Base-by-base conservation (phyloP, 1,284 basidiomycete genomes). In the Boletus smithii region DNA sequence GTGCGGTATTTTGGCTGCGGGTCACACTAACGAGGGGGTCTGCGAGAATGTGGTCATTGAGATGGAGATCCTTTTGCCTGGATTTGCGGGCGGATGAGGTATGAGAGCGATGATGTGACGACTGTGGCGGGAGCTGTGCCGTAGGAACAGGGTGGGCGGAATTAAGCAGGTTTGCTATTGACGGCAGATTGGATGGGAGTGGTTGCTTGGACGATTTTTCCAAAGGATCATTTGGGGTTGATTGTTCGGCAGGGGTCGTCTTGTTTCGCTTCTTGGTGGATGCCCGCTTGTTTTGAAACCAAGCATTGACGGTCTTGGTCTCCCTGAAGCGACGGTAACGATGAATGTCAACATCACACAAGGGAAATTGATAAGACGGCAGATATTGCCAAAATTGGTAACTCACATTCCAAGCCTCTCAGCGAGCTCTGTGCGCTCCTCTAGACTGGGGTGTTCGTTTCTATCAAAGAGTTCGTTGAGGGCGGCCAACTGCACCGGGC, bases 271-370 rank as follows among this genome's bases (percentile, higher is more conserved):
- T 88, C 76, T 87, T 88, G 57, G 79, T 81, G 18, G 86, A 87
- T 13, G 85, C 86, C 48, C 85, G 77, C 73, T 87, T 88, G 65
- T 88, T 88, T 68, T 88, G 86, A 69, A 88, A 88, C 83, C 85
- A 88, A 20, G 85, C 83, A 61, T 86, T 86, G 61, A 88, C 85
- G 2, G 83, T 86, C 74, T 88, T 88, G 65, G 79, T 81, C 63
- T 88, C 83, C 83, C 85, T 88, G 49, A 42, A 50, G 46, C 48
- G 52, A 56, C 44, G 39, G 53, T 16, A 39, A 44, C 40, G 51
- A 42, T 44, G 51, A 42, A 49, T 18, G 52, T 34, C 32, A 31
- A 37, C 46, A 52, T 40, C 39, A 42, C 20, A 50, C 46, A 51
- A 34, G 34, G 33, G 42, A 48, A 42, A 53, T 51, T 56, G 53